These are phyloP conservation scores for Yamadazyma epiphylla DNA, from an alignment of 1,139 yeast genomes.

Conservation along the genomic window DNA sequence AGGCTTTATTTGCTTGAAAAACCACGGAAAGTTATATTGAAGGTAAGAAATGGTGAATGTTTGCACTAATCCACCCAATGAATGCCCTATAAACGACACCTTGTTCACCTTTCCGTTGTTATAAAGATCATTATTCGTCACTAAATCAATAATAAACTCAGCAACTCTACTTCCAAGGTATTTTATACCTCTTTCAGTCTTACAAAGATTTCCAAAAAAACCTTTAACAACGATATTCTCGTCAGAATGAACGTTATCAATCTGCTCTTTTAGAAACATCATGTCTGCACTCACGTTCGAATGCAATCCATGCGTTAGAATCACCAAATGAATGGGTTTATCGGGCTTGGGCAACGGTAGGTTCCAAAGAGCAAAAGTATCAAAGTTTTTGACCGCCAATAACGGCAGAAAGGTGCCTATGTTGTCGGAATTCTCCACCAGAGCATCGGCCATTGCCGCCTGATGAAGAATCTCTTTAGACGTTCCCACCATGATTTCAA, in stretches of 20 bases:
- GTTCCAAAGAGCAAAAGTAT: constrained; percentile 75
- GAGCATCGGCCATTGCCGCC: constrained; percentile 24
- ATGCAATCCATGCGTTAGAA: constrained; percentile 88
- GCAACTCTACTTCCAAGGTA: constrained; percentile 83
- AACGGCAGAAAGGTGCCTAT: constrained; percentile 25
- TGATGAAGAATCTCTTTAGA: constrained; percentile 42
- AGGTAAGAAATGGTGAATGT: constrained; percentile 85
- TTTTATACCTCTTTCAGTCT: constrained; percentile 87
- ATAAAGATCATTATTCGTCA: constrained; percentile 33
- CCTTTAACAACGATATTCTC: constrained; percentile 74
- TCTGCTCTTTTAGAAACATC: constrained; percentile 78
- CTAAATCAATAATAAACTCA: constrained; percentile 63
- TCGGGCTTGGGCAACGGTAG: constrained; percentile 42
- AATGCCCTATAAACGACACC: constrained; percentile 88
- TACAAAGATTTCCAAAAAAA: constrained; percentile 77
- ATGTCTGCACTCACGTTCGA: constrained; percentile 88
- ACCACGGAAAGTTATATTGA: constrained; percentile 62
- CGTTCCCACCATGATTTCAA: constrained; percentile 63
- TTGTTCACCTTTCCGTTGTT: constrained; percentile 41
- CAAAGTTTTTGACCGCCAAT: constrained; percentile 45
- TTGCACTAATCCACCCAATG: constrained; percentile 88
- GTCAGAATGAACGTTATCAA: constrained; percentile 52
- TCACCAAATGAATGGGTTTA: constrained; percentile 65
- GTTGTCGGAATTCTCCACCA: constrained; percentile 25
- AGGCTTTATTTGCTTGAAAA: constrained; percentile 64